Percentiles rank a stretch among this genome's conserved stretches.
Conservation (phyloP, 2,329 filamentous ascomycete species). For the Alternaria gansuensis region DNA sequence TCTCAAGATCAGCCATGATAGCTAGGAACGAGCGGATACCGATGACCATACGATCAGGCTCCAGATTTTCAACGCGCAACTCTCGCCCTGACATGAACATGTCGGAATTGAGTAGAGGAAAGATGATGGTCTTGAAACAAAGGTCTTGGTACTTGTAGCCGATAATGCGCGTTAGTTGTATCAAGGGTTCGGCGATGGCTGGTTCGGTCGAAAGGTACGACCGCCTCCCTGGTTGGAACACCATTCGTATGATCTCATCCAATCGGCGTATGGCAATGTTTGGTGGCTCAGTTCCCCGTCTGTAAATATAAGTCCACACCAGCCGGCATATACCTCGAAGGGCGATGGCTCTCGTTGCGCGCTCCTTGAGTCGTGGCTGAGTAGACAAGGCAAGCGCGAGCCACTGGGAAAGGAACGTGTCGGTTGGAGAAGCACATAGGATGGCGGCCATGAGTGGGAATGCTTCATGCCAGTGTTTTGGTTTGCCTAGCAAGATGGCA, state of each 20-base stretch:
- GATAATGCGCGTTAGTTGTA: slow-evolving; percentile 93
- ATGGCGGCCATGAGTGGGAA: slow-evolving; percentile 89
- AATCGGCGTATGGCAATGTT: slow-evolving; percentile 77
- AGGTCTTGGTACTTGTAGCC: slow-evolving; percentile 93
- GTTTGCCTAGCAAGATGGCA: slow-evolving; percentile 86
- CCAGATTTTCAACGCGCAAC: slow-evolving; percentile 86
- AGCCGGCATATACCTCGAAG: slow-evolving; percentile 89
- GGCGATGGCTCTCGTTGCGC: slow-evolving; percentile 77
- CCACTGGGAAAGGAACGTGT: slow-evolving; percentile 88
- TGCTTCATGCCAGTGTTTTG: slow-evolving; percentile 87
- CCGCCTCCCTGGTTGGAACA: slow-evolving; percentile 81
- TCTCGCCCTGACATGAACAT: slow-evolving; percentile 81
- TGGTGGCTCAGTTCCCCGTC: slow-evolving; percentile 73
- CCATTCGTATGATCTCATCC: slow-evolving; percentile 86
- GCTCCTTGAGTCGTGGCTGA: slow-evolving; percentile 84
- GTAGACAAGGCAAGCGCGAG: slow-evolving; percentile 79
- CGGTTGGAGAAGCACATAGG: slow-evolving; percentile 85
- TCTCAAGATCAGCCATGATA: slow-evolving; percentile 92
- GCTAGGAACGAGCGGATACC: slow-evolving; percentile 93
- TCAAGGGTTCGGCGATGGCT: slow-evolving; percentile 85
- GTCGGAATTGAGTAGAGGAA: slow-evolving; percentile 91
- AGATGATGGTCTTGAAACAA: slow-evolving; percentile 92
- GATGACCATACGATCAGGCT: slow-evolving; percentile 97
- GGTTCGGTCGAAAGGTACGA: slow-evolving; percentile 84
- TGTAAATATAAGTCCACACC: slow-evolving; percentile 93